Conservation (phyloP, 768 basidiomycete species). For the Heimioporus sp. region DNA sequence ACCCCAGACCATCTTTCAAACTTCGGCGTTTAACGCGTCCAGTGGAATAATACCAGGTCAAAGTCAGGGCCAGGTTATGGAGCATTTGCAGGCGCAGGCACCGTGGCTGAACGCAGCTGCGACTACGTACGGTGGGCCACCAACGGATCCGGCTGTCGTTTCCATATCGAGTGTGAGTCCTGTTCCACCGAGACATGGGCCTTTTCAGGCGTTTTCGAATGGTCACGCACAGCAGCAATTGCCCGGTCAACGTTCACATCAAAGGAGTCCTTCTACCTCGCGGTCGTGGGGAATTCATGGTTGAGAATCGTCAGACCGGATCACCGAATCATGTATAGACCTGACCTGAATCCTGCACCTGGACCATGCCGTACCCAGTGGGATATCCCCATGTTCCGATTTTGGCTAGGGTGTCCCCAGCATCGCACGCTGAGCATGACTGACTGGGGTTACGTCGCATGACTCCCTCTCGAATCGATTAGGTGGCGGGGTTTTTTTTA, state of each 20-base stretch:
- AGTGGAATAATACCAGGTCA: background rate
- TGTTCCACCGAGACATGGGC: slow-evolving; percentile 2
- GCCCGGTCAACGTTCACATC: slow-evolving; percentile 18
- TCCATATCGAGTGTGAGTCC: slow-evolving; percentile 4
- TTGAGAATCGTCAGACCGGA: slow-evolving; percentile 1
- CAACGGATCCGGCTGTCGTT: slow-evolving; percentile 24
- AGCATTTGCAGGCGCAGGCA: slow-evolving; percentile 9
- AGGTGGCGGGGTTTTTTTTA: background rate
- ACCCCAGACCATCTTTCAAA: slow-evolving; percentile 11
- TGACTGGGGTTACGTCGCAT: too few relatives aligned
- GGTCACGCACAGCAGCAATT: slow-evolving; percentile 12
- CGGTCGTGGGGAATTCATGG: slow-evolving; percentile 25
- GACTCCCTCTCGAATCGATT: background rate
- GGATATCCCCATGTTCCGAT: slow-evolving; percentile 3
- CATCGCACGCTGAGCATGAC: too few relatives aligned
- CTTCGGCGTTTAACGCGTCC: slow-evolving; percentile 7
- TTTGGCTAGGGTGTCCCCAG: background rate
- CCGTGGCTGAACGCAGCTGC: slow-evolving; percentile 7
- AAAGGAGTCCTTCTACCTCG: slow-evolving; percentile 17
- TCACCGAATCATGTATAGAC: too few relatives aligned
- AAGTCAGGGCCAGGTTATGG: slow-evolving; percentile 1
- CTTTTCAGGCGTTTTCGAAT: slow-evolving; percentile 12
- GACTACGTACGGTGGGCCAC: background rate
- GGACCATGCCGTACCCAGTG: too few relatives aligned
- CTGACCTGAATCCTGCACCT: too few relatives aligned